phyloP scores from a whole-genome alignment of 768 basidiomycete species.

The Kwoniella dejecticola region DNA sequence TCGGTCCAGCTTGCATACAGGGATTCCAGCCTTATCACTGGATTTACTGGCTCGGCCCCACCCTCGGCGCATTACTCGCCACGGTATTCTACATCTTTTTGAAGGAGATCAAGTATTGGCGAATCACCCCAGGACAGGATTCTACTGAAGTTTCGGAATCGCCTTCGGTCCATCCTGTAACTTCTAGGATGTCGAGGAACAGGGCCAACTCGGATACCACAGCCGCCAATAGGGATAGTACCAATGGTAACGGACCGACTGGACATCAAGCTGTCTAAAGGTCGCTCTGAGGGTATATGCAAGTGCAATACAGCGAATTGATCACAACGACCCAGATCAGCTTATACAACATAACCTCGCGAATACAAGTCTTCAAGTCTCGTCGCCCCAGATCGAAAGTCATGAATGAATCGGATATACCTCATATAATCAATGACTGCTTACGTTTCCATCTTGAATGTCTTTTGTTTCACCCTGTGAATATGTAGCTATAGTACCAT shows the following conservation, averaged over 20 bases:
- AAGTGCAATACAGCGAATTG: too few relatives aligned
- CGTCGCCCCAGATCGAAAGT: too few relatives aligned
- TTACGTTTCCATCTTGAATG: background rate
- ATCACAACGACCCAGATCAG: background rate
- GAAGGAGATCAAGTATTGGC: conserved; percentile 57
- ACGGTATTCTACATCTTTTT: conserved; percentile 64
- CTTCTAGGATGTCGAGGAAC: conserved; percentile 6
- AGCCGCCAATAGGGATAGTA: background rate
- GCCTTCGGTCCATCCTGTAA: conserved; percentile 2
- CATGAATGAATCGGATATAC: too few relatives aligned
- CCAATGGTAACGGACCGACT: background rate
- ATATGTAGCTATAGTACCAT: conserved; percentile 4
- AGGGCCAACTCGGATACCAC: background rate
- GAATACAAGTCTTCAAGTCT: too few relatives aligned
- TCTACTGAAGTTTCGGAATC: conserved; percentile 21
- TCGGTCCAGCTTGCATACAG: conserved; percentile 47
- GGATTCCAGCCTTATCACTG: conserved; percentile 48
- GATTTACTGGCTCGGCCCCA: conserved; percentile 64
- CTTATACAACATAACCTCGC: too few relatives aligned
- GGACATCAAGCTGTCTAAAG: conserved; percentile 4
- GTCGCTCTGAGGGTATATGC: too few relatives aligned
- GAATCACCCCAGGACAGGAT: conserved; percentile 29
- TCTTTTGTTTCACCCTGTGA: background rate
- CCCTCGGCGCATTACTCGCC: conserved; percentile 67
- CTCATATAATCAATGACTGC: background rate